Evolutionary conservation across 2,329 filamentous ascomycete genomes (phyloP), one percentile per base, ranked within the genome.

Genomic region (Neopestalotiopsis rosae): DNA sequence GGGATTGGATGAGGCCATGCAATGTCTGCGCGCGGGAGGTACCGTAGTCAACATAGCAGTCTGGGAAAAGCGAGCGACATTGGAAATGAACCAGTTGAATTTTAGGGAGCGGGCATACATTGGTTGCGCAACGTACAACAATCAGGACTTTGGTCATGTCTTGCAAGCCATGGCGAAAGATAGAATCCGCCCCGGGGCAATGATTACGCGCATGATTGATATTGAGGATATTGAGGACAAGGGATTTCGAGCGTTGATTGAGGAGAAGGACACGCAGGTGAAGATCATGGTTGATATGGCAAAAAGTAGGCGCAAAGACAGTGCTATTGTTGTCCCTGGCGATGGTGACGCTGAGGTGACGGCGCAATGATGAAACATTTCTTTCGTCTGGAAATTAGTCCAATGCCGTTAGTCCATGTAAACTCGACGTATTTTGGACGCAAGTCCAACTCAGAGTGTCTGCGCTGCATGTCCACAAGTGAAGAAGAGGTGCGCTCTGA

Each of bases 11-110:
- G 75, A 69, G 72, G 88, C 78, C 72, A 87, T 84, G 56, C 77
- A 82, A 30, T 82, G 85, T 0, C 84, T 89, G 2, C 81, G 84
- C 64, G 81, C 84, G 0, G 81, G 86, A 40, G 90, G 89, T 0
- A 88, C 86, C 0, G 82, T 92, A 0, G 84, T 91, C 3, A 91
- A 91, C 70, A 84, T 91, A n/a, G 88, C 89, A 0, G 87, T 91
- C 3, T 91, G 88, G 88, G 88, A 90, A 74, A 87, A 84, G 67
- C 80, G 80, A 7, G 82, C 89, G 5, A 81, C 82, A 0, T 84
- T 90, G 66, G 80, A 86, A 40, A 84, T 86, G 1, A 89, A 89
- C 71, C 82, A 84, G 72, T 72, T 89, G 38, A 83, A 88, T 4
- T 85, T 86, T 67, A 81, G 81, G 6, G 87, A 90, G 75, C 84